Evolutionary conservation across 352 stramenopile species (phyloP).

Genomic region (Pythium insidiosum): DNA sequence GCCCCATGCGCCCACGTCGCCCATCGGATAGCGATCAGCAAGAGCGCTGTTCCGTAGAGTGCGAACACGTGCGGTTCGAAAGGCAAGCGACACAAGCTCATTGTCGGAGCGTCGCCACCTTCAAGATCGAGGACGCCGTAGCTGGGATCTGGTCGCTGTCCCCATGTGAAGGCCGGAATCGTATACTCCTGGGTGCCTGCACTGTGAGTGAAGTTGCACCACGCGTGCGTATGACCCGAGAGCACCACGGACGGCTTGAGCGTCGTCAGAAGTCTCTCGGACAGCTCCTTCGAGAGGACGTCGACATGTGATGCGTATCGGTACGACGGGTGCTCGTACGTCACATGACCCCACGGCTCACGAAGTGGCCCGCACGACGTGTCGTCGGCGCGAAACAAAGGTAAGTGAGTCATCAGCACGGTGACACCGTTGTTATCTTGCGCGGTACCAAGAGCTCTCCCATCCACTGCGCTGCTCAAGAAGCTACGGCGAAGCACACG

Average conservation of each 20-base stretch:
- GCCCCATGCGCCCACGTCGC: too few species aligned
- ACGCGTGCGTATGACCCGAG: constrained; percentile 71
- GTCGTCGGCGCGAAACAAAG: constrained; percentile 49
- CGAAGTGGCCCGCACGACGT: constrained; percentile 40
- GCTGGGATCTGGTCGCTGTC: constrained; percentile 68
- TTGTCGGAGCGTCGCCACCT: not conserved
- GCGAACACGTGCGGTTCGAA: constrained; percentile 6
- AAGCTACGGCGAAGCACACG: too few species aligned
- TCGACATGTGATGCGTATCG: constrained; percentile 56
- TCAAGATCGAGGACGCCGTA: constrained; percentile 43
- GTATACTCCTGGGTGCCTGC: constrained; percentile 41
- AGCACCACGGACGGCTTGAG: constrained; percentile 45
- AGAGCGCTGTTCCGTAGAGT: too few species aligned
- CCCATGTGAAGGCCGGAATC: constrained; percentile 69
- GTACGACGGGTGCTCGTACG: constrained; percentile 70
- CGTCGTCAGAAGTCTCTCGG: constrained; percentile 34
- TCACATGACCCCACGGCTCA: constrained; percentile 61
- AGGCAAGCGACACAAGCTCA: constrained; percentile 6
- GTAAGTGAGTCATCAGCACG: constrained; percentile 55
- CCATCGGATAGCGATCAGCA: too few species aligned
- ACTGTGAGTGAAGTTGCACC: constrained; percentile 40
- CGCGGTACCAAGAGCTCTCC: too few species aligned
- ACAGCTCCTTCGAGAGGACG: constrained; percentile 52
- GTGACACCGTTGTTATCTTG: constrained; percentile 18
- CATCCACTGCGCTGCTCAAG: too few species aligned